Conservation (phyloP, 2,329 filamentous ascomycete species). For the Aureobasidium namibiae region DNA sequence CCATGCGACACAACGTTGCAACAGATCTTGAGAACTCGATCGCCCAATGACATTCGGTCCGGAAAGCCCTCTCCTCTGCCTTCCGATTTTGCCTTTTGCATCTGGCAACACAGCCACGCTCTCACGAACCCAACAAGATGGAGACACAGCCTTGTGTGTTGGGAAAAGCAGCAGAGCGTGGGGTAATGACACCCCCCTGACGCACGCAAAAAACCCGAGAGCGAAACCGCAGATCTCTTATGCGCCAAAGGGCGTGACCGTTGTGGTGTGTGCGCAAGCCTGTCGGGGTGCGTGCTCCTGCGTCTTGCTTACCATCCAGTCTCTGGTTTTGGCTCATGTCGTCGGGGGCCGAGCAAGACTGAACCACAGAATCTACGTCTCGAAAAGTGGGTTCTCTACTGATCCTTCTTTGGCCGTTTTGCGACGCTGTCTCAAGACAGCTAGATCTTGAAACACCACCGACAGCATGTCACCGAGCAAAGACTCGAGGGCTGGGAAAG, state of each 20-base stretch:
- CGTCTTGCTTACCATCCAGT: constrained; percentile 2
- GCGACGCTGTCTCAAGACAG: not conserved
- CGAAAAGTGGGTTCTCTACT: not conserved
- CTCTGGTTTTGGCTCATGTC: not conserved
- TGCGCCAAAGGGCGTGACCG: not conserved
- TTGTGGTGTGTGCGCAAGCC: not conserved
- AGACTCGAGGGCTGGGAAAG: not conserved
- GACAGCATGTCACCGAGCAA: not conserved
- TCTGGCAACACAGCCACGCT: not conserved
- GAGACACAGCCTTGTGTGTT: not conserved
- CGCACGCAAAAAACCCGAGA: not conserved
- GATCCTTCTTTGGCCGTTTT: not conserved
- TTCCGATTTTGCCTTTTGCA: not conserved
- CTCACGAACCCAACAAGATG: not conserved
- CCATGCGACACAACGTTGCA: not conserved
- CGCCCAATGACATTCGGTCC: not conserved
- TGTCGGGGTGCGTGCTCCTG: not conserved
- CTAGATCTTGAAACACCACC: not conserved
- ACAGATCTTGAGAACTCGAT: not conserved
- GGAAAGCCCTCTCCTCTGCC: constrained; percentile 1
- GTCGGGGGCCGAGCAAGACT: not conserved
- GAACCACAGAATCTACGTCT: not conserved
- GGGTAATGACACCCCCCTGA: not conserved
- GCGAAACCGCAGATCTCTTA: constrained; percentile 5
- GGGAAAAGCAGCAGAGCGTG: not conserved